Evolutionary conservation across 768 basidiomycete genomes (phyloP), one percentile per base, ranked within the genome.

Genomic region (Harrya chromipes): DNA sequence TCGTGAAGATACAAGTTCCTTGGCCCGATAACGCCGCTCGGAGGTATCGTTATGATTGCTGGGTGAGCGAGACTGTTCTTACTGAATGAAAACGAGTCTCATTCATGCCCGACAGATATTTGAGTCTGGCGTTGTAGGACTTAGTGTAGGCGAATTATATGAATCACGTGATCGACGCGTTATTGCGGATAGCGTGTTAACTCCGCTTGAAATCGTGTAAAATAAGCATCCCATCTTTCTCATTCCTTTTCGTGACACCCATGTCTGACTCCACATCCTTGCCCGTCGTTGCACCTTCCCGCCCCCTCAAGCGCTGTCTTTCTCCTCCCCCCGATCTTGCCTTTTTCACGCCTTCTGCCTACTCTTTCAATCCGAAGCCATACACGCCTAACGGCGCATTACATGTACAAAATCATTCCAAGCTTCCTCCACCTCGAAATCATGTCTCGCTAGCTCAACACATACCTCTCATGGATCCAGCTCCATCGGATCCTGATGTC

Each of bases 21-120:
- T 20, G 86, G 84, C 0, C 84, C 83, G 8, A 67, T 84, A 43
- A 88, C 85, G 24, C 86, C 87, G 0, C 56, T 87, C 8, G 86
- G 85, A 2, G 87, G 80, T 4, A 47, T 75, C 17, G 43, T 80
- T 1, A 81, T 84, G 81, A 84, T 86, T 57, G 79, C 80, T 27
- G 86, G 86, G 84, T 86, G 59, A 70, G 81, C 53, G 21, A 33
- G 41, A 43, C 29, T 29, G 38, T 8, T 43, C 3, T 44, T 12
- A 33, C 33, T 43, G 36, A 16, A 27, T 40, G 23, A 2, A 40
- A 24, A 34, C 44, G 31, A 49, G 39, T 43, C 55, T 54, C 43
- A 60, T 29, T 14, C 6, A 40, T 24, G 12, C 4, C 23, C 12
- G 24, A 53, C 53, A 83, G 83, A 52, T 85, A 84, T 57, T 50